Base-by-base conservation (phyloP, 192 early-diverging fungal species). In the Umbelopsis vinacea region DNA sequence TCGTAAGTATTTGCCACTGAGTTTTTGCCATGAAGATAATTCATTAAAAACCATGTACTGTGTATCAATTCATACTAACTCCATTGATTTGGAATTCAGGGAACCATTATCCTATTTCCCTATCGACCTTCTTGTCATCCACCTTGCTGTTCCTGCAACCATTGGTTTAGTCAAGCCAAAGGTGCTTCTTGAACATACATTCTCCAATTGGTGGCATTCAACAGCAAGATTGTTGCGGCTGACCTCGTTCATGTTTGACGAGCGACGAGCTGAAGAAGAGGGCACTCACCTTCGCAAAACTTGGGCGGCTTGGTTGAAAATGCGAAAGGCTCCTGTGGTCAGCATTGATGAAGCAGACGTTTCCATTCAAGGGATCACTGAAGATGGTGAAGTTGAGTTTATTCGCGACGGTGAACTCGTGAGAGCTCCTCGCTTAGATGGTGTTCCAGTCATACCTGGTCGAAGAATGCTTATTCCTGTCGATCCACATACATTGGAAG, bases 401-500 rank as follows among this genome's bases (percentile, higher is more conserved):
- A 82, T 79, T 43, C 83, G 81, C 2, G 83, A 88, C 69, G 94
- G 84, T 7, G 83, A 86, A 19, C 88, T 91, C 69, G 78, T 93
- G 60, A 86, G 94, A 11, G 96, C 91, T 9, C 97, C 97, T 6
- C 90, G 90, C 37, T 82, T 88, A 24, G 95, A 99, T 76, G 90
- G 87, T 9, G 85, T 97, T 23, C 88, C 91, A 12, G 84, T 95
- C 11, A 84, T 92, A 43, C 91, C 88, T 12, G 88, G 90, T 5
- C 84, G 91, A 6, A 79, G 86, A 50, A 95, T 98, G 88, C 82
- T 98, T 53, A 85, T 98, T 19, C 94, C 91, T 7, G 81, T 93
- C 9, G 87, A 90, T 33, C 81, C 76, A 11, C 17, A 55, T 52
- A 52, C 79, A 21, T 89, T 89, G 15, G 67, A 71, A 3, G 86